Evolutionary conservation across 495 filamentous ascomycete species (phyloP), one percentile per base, ranked within the genome.

Genomic region (Trichoderma parareesei): DNA sequence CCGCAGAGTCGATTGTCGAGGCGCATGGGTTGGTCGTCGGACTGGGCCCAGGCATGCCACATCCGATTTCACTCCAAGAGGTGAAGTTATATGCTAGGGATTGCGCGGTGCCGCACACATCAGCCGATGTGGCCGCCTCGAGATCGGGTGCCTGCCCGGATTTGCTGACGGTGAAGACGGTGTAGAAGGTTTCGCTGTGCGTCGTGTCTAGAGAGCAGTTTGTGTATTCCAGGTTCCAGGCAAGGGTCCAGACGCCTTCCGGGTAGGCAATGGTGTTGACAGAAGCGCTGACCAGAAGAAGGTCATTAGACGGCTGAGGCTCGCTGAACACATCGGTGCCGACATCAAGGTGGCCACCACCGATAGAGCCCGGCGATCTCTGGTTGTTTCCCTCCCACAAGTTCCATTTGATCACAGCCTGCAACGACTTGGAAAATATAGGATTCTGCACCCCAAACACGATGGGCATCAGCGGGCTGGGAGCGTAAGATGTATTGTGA

Each of bases 401-500:
- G 48, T 14, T 10, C 18, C 62, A 67, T 1, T 60, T 8, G 62
- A 68, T 62, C 46, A 43, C 37, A 75, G 69, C 27, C 60, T 63
- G 42, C 60, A 42, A 10, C 20, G 48, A 5, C 2, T 5, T 5
- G 10, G 71, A 71, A 38, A 68, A 66, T 62, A 67, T 10, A 46
- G 68, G 35, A 65, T 79, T 78, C 61, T 72, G 72, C 38, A 79
- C 27, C 3, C 73, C 77, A 66, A 79, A 79, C 38, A 79, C 67
- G 65, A 76, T 61, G 44, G 77, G 77, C 33, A 77, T 70, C 14
- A 55, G 42, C 9, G 64, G 16, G 7, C 67, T 64, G 18, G 78
- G 77, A 65, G 73, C 68, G 65, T 77, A 79, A 42, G 76, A 77
- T 13, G 73, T 73, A 60, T 79, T 79, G 66, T 70, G 77, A 16